These are phyloP conservation scores for Puccinia brachypodii DNA, from an alignment of 1,284 basidiomycete genomes.

Conservation along the genomic window DNA sequence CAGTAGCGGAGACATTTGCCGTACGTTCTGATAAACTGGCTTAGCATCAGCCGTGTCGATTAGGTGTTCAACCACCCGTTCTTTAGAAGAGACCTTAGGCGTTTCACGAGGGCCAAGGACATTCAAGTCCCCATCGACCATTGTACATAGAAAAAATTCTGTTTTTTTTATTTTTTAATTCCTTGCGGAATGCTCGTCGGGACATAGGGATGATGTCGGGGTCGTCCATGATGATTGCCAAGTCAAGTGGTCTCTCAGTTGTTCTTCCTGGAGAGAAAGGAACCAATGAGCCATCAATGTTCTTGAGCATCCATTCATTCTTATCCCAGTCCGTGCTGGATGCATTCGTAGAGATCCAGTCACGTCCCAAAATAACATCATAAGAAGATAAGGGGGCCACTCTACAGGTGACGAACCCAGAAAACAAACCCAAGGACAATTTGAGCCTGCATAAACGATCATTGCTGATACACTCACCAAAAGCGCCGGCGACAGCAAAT, in stretches of 20 bases:
- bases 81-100: not conserved
- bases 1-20: not conserved
- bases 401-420: slow-evolving; percentile 52
- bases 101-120: not conserved
- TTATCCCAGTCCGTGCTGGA: not conserved
- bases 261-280: not conserved
- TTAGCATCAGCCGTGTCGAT: not conserved
- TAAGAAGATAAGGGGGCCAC: not conserved
- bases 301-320: not conserved
- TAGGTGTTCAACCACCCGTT: not conserved
- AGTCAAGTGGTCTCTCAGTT: too few relatives aligned
- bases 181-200: too few relatives aligned
- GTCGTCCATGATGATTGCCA: too few relatives aligned
- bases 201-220: too few relatives aligned
- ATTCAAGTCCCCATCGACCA: too few relatives aligned
- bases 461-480: not conserved
- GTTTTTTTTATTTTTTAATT: too few relatives aligned
- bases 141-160: too few relatives aligned
- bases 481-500: not conserved
- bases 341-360: slow-evolving; percentile 3
- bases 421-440: not conserved
- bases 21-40: not conserved
- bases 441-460: not conserved
- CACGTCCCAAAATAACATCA: not conserved
- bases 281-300: not conserved